Evolutionary conservation across 148 eudicot genomes (phyloP).

Genomic region (Pouteria glomerata): DNA sequence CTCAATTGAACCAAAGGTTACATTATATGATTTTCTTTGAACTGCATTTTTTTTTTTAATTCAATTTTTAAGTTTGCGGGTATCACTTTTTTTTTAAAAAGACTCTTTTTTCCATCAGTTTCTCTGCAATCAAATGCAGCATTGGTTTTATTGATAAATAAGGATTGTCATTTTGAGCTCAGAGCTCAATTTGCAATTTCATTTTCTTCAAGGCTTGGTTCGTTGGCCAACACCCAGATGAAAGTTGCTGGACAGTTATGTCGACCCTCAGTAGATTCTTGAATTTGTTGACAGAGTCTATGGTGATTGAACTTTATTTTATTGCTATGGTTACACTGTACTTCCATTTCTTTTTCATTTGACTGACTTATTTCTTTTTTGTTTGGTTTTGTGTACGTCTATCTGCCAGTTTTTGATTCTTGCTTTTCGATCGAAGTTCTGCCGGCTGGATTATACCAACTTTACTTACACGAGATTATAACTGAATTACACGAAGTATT

Average conservation of each 20-base stretch:
- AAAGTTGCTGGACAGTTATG: constrained; percentile 32
- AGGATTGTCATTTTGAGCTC: not conserved
- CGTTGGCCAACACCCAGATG: constrained; percentile 3
- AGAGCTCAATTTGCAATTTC: constrained; percentile 6
- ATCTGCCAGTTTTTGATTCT: constrained; percentile 84
- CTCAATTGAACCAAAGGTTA: not conserved
- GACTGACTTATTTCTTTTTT: not conserved
- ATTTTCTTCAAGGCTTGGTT: constrained; percentile 10
- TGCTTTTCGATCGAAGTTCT: constrained; percentile 95
- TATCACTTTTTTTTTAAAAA: too few species aligned
- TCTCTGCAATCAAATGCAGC: not conserved
- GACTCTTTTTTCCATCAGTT: too few species aligned
- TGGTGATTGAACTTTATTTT: constrained; percentile 40
- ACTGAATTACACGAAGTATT: constrained; percentile 81
- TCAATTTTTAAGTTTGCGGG: too few species aligned
- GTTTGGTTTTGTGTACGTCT: constrained; percentile 3
- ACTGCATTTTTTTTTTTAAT: too few species aligned
- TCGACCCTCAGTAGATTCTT: constrained; percentile 90
- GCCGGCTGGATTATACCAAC: constrained; percentile 81
- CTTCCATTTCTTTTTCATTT: too few species aligned
- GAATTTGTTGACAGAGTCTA: constrained; percentile 91
- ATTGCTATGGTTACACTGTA: too few species aligned
- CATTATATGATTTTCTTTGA: too few species aligned
- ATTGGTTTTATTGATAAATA: not conserved
- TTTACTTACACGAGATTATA: constrained; percentile 83